A percentile compares a stretch with the other conserved stretches of the same genome.
These are phyloP conservation scores for Starmerella kuoi DNA, from an alignment of 805 yeast species.

Conservation along the genomic window DNA sequence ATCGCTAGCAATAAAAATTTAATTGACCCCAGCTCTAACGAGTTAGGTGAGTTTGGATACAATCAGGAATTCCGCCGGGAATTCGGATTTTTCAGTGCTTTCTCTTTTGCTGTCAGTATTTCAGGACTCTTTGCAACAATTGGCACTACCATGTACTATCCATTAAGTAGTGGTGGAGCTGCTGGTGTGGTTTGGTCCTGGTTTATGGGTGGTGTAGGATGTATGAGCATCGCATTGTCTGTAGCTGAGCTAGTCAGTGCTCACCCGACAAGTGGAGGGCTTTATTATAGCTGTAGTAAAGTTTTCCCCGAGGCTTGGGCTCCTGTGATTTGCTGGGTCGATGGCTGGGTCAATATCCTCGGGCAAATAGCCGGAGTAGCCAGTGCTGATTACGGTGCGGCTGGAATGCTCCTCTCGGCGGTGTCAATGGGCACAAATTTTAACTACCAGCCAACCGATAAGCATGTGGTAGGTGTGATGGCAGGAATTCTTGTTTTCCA, in stretches of 20 bases:
- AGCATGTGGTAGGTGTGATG: constrained; percentile 26
- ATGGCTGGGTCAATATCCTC: constrained; percentile 39
- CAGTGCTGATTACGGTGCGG: constrained; percentile 29
- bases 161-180: constrained; percentile 45
- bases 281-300: constrained; percentile 43
- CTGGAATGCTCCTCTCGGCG: constrained; percentile 28
- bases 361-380: constrained; percentile 31
- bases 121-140: constrained; percentile 56
- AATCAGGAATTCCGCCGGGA: constrained; percentile 48
- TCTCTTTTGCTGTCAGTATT: constrained; percentile 52
- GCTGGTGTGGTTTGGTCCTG: constrained; percentile 56
- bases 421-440: constrained; percentile 28
- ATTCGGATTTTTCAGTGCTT: constrained; percentile 48
- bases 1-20: neutral
- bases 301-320: constrained; percentile 31
- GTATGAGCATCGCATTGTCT: constrained; percentile 43
- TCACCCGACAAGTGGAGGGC: constrained; percentile 66
- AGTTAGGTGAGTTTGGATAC: constrained; percentile 40
- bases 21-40: constrained; percentile 1
- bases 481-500: constrained; percentile 39
- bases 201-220: constrained; percentile 43
- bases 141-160: constrained; percentile 41
- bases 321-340: constrained; percentile 44
- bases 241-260: constrained; percentile 59
- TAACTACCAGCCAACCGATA: constrained; percentile 26